Evolutionary conservation across 768 basidiomycete species (phyloP).

Genomic region (Xerocomus spinulosus): DNA sequence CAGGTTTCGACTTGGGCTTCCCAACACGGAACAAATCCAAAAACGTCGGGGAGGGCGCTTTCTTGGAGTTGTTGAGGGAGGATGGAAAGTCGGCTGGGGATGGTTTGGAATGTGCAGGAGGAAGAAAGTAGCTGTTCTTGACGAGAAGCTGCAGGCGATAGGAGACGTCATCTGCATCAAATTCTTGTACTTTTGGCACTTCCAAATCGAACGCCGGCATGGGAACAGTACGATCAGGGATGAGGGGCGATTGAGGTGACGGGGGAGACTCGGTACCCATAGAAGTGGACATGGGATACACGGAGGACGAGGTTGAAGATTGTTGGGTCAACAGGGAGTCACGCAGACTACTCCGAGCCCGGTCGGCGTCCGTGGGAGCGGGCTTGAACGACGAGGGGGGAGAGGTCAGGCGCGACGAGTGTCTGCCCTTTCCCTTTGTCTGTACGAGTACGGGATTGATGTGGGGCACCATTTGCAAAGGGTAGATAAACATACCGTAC

Average conservation of each 20-base stretch:
- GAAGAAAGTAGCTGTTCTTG: conserved; percentile 85
- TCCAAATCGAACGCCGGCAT: conserved; percentile 47
- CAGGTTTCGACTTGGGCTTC: conserved; percentile 61
- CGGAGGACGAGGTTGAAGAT: conserved; percentile 67
- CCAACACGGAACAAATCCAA: conserved; percentile 69
- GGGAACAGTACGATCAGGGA: conserved; percentile 39
- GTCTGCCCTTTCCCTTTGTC: conserved; percentile 35
- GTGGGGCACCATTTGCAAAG: conserved; percentile 13
- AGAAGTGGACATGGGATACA: conserved; percentile 72
- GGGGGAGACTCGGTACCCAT: conserved; percentile 60
- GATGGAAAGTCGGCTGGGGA: conserved; percentile 59
- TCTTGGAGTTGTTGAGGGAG: conserved; percentile 33
- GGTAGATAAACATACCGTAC: conserved; percentile 18
- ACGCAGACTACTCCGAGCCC: conserved; percentile 52
- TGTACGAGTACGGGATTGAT: conserved; percentile 16
- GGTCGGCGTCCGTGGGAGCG: conserved; percentile 22
- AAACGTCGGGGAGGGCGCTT: conserved; percentile 48
- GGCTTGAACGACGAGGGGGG: conserved; percentile 33
- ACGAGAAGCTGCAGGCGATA: conserved; percentile 80
- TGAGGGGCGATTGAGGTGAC: conserved; percentile 55
- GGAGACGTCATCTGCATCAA: conserved; percentile 73
- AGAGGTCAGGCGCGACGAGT: conserved; percentile 33
- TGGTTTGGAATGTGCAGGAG: conserved; percentile 83
- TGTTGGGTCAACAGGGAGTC: conserved; percentile 56
- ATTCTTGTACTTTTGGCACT: conserved; percentile 46